phyloP scores from a whole-genome alignment of 78 protist species.

The Dictyostelium capitatum region DNA sequence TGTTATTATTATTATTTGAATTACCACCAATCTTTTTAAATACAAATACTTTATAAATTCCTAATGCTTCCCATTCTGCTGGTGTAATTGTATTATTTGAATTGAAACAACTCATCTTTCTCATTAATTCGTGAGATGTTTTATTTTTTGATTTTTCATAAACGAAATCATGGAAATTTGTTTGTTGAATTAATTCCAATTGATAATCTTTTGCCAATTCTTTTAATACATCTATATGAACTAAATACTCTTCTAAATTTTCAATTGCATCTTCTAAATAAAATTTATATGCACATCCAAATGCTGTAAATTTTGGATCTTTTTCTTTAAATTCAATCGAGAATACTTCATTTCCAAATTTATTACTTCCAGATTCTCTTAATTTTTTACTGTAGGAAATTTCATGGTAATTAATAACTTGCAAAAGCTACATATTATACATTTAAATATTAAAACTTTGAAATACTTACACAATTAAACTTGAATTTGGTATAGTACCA shows the following conservation, averaged over 20 bases:
- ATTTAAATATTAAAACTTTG: background rate
- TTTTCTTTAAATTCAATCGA: conserved; percentile 48
- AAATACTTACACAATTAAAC: conserved; percentile 68
- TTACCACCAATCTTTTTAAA: conserved; percentile 33
- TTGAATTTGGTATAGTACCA: conserved; percentile 77
- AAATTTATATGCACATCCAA: conserved; percentile 78
- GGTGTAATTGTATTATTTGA: conserved; percentile 22
- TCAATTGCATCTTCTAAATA: conserved; percentile 76
- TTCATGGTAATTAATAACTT: no score
- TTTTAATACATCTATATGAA: conserved; percentile 48
- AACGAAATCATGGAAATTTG: conserved; percentile 46
- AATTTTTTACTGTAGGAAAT: conserved; percentile 77
- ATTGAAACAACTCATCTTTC: conserved; percentile 58
- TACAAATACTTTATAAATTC: conserved; percentile 55
- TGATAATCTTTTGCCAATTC: conserved; percentile 53
- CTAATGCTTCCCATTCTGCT: conserved; percentile 80
- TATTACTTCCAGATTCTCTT: conserved; percentile 20
- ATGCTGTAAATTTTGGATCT: conserved; percentile 49
- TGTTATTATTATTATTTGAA: background rate
- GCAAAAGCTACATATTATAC: no score
- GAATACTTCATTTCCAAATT: conserved; percentile 71
- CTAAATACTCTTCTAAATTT: conserved; percentile 62
- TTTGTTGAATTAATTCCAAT: conserved; percentile 60
- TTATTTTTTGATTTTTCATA: background rate
- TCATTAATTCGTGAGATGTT: background rate